Conservation (phyloP, 2,329 filamentous ascomycete genomes). For the Scorias spongiosa region DNA sequence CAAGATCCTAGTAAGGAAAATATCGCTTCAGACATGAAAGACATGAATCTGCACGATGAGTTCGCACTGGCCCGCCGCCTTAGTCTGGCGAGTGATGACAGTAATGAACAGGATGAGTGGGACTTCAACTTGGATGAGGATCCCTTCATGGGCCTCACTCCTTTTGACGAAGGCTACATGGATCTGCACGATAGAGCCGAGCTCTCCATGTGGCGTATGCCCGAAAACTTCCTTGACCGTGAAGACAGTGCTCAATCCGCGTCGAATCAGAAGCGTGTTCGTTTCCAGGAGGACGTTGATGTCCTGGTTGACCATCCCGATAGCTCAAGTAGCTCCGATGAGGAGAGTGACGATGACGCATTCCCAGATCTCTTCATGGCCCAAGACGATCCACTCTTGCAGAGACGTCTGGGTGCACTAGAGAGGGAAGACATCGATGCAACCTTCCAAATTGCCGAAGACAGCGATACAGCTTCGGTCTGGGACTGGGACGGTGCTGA, state of each 20-base stretch:
- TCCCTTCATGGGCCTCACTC: slow-evolving; percentile 14
- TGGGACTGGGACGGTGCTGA: slow-evolving; percentile 22
- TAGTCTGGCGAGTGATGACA: slow-evolving; percentile 11
- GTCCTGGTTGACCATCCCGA: slow-evolving; percentile 3
- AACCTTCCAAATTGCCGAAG: slow-evolving; percentile 10
- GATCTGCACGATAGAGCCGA: slow-evolving; percentile 17
- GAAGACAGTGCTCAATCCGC: slow-evolving; percentile 11
- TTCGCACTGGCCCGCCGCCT: slow-evolving; percentile 9
- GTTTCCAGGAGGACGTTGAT: slow-evolving; percentile 18
- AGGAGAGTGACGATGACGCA: slow-evolving; percentile 16
- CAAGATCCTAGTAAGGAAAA: background rate
- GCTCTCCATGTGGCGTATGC: slow-evolving; percentile 13
- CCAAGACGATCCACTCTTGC: slow-evolving; percentile 10
- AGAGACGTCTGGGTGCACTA: slow-evolving; percentile 6
- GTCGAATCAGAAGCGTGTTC: slow-evolving; percentile 18
- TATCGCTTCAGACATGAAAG: slow-evolving; percentile 6
- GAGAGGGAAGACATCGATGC: slow-evolving; percentile 8
- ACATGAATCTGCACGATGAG: slow-evolving; percentile 9
- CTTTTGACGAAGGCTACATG: slow-evolving; percentile 10
- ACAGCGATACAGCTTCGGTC: slow-evolving; percentile 17
- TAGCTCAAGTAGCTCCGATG: slow-evolving; percentile 14
- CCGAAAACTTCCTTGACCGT: slow-evolving; percentile 5
- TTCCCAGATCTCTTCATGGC: slow-evolving; percentile 22
- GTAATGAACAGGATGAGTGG: slow-evolving; percentile 4
- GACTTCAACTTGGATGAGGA: slow-evolving; percentile 12